These are phyloP conservation scores for Luffa aegyptiaca DNA, from an alignment of 306 rosid genomes.

Conservation along the genomic window DNA sequence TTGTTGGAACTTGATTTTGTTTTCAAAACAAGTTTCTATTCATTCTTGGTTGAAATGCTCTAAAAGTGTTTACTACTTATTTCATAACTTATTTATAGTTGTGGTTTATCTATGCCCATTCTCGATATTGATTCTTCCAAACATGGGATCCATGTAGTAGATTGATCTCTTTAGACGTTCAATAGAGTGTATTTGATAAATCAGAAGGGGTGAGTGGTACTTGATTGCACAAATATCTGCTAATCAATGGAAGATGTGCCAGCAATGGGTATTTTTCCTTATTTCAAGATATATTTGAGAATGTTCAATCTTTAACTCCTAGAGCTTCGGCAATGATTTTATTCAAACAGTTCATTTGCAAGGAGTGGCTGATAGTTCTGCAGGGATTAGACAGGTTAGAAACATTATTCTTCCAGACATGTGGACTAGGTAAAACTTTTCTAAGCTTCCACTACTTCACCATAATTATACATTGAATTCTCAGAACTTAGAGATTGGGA, in stretches of 20 bases:
- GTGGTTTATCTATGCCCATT: no score
- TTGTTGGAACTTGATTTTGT: no score
- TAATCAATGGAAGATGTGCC: neutral
- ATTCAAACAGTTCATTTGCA: slow-evolving; percentile 73
- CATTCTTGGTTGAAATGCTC: no score
- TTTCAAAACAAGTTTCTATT: no score
- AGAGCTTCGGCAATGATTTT: slow-evolving; percentile 63
- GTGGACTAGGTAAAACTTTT: neutral
- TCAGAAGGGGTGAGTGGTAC: neutral
- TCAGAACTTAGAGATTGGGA: neutral
- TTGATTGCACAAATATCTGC: neutral
- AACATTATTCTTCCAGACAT: neutral
- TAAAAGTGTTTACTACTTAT: no score
- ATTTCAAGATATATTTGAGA: slow-evolving; percentile 61
- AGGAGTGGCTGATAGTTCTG: slow-evolving; percentile 60
- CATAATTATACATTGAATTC: neutral
- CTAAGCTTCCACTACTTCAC: neutral
- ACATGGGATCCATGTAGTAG: no score
- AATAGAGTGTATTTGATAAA: neutral
- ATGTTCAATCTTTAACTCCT: slow-evolving; percentile 40
- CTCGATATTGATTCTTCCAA: no score
- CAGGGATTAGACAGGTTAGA: slow-evolving; percentile 52
- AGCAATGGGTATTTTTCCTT: slow-evolving; percentile 8
- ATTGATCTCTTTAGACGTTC: neutral
- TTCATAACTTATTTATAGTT: no score